Evolutionary conservation across 768 basidiomycete species (phyloP).

Genomic region (Coprinopsis sp.): DNA sequence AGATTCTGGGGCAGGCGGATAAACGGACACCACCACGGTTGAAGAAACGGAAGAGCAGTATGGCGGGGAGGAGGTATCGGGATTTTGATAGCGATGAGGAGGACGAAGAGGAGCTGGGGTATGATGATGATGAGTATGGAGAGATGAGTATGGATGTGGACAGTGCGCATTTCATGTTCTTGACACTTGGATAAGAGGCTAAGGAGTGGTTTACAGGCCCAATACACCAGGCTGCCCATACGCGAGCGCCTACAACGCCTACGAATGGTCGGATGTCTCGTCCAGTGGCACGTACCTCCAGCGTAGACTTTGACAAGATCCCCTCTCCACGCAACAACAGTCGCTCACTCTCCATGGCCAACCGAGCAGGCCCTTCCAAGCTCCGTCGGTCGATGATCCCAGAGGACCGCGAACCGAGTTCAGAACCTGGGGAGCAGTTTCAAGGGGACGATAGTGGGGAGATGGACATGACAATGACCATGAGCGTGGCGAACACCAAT

Average conservation of each 20-base stretch:
- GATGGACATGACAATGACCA: slow-evolving; percentile 18
- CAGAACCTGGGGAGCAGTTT: slow-evolving; percentile 27
- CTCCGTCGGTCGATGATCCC: slow-evolving; percentile 32
- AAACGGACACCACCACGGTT: slow-evolving; percentile 56
- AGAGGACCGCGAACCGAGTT: slow-evolving; percentile 27
- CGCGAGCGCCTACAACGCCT: slow-evolving; percentile 38
- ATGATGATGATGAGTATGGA: slow-evolving; percentile 52
- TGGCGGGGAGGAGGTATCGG: too few species aligned
- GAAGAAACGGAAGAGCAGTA: slow-evolving; percentile 47
- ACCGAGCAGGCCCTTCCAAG: slow-evolving; percentile 37
- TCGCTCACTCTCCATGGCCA: too few species aligned
- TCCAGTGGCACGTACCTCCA: slow-evolving; percentile 45
- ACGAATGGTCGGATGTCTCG: slow-evolving; percentile 37
- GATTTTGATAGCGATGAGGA: slow-evolving; percentile 40
- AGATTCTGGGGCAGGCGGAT: slow-evolving; percentile 67
- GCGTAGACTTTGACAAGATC: slow-evolving; percentile 57
- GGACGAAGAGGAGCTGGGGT: slow-evolving; percentile 10
- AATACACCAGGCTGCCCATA: slow-evolving; percentile 36
- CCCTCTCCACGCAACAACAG: slow-evolving; percentile 49
- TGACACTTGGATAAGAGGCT: background rate
- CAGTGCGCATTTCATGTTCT: slow-evolving; percentile 39
- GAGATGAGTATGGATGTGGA: slow-evolving; percentile 80
- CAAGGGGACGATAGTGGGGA: slow-evolving; percentile 22
- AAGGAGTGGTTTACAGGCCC: slow-evolving; percentile 27
- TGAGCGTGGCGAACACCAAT: too few species aligned